These are phyloP conservation scores for Hortiboletus campestris DNA, from an alignment of 768 basidiomycete species.

Conservation along the genomic window DNA sequence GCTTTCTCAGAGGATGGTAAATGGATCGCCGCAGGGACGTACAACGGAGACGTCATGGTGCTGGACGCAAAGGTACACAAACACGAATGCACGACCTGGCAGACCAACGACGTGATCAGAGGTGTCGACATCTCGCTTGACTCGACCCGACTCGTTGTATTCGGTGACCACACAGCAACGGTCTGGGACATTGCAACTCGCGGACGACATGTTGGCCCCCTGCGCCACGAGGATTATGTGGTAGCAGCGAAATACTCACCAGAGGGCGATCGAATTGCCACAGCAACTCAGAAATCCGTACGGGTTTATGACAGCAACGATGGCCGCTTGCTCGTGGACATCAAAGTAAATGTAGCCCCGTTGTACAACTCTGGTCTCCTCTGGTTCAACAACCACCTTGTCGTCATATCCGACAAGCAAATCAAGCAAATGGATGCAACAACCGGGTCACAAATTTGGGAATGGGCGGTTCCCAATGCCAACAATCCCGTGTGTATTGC, in stretches of 20 bases:
- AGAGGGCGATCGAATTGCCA: neutral
- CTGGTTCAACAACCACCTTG: neutral
- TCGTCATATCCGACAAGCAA: neutral
- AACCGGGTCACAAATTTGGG: neutral
- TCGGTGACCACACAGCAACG: neutral
- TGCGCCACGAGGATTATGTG: neutral
- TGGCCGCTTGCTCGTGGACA: neutral
- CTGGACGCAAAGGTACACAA: neutral
- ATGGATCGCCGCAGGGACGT: neutral
- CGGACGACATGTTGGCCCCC: neutral
- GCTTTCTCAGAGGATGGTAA: neutral
- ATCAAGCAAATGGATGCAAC: neutral
- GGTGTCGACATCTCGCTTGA: slow-evolving; percentile 6
- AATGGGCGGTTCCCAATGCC: neutral
- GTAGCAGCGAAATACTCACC: neutral
- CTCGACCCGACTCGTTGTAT: neutral
- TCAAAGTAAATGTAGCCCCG: neutral
- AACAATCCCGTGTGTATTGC: neutral
- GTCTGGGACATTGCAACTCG: neutral
- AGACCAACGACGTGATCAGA: neutral
- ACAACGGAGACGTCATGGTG: neutral
- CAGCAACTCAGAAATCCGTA: neutral
- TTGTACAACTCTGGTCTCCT: neutral
- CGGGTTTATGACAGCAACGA: neutral
- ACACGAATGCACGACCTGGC: neutral